Base-by-base conservation (phyloP, 768 basidiomycete species). In the Lactarius quietus region DNA sequence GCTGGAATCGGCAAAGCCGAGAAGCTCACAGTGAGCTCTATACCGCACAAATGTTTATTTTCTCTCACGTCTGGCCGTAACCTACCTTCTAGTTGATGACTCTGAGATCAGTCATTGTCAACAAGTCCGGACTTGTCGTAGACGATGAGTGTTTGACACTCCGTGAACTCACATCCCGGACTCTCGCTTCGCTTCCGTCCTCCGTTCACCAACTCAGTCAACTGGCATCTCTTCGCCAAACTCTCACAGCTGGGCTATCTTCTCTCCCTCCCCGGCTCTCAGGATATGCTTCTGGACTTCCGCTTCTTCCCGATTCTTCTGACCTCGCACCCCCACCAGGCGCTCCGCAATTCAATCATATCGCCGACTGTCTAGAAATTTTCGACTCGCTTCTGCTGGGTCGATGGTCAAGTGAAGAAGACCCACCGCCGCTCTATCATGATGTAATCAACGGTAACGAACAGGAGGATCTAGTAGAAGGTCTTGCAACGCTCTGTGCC, bases 331-430 rank as follows among this genome's bases (percentile, higher is more conserved):
- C 67, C 7, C 57, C 59, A 53, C 56, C 60, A 18, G 72, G 76
- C 39, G 66, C 68, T 31, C 79, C 75, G 31, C 79, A 80, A 23
- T 71, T 85, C 39, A 74, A 78, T 20, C 82, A 81, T 70, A 75
- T 86, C 3, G 80, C 84, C 66, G 79, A 83, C 35, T 83, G 86
- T 66, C 77, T 92, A 38, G 78, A 78, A 23, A 76, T 91, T 1
- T 70, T 92, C 10, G 90, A 92, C 68, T 77, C 81, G 1, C 87
- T 82, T 71, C 78, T 92, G 1, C 75, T 91, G 10, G 83, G 81
- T 1, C 81, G 83, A 51, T 90, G 87, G 87, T 70, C 70, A 31
- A 70, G 62, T 36, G 62, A 73, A 12, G 71, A 64, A 8, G 72
- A 72, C 6, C 67, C 53, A 43, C 70, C 60, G n/a, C 68, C 63